phyloP scores from a whole-genome alignment of 176 grass and related monocot species.

The Oryza punctata region DNA sequence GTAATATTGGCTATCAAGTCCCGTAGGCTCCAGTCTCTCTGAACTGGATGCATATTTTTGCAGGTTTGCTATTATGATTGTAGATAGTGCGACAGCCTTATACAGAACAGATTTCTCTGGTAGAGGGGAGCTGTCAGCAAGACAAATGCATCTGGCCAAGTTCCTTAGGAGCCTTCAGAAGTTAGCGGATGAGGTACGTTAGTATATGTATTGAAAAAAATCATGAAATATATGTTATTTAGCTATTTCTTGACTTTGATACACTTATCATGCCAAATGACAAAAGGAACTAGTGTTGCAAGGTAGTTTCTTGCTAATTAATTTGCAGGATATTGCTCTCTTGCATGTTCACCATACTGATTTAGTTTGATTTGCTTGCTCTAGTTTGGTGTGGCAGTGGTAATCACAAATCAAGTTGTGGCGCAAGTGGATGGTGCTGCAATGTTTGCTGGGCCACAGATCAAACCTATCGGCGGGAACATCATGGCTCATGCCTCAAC shows the following conservation, averaged over 20 bases:
- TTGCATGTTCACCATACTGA: slow-evolving; percentile 9
- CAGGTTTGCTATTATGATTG: slow-evolving; percentile 91
- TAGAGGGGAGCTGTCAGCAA: slow-evolving; percentile 90
- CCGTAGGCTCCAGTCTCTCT: neutral
- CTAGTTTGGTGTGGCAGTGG: slow-evolving; percentile 80
- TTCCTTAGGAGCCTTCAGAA: slow-evolving; percentile 97
- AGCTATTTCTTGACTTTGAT: neutral
- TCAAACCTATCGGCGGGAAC: slow-evolving; percentile 81
- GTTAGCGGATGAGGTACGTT: slow-evolving; percentile 76
- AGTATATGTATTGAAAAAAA: neutral
- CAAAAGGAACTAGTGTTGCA: neutral
- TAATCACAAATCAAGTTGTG: slow-evolving; percentile 85
- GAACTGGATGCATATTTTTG: slow-evolving; percentile 25
- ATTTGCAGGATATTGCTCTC: neutral
- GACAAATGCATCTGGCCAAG: slow-evolving; percentile 99
- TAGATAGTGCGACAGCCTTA: slow-evolving; percentile 90
- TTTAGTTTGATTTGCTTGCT: neutral
- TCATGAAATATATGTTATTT: neutral
- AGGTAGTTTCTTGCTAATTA: neutral
- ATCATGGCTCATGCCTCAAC: slow-evolving; percentile 83
- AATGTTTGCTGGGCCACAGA: slow-evolving; percentile 69
- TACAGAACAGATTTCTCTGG: slow-evolving; percentile 98
- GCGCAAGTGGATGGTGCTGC: slow-evolving; percentile 79
- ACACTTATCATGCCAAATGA: neutral
- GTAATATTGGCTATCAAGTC: neutral